Conservation (phyloP, 75 land plant genomes). For the Chamaecyparis obtusa region DNA sequence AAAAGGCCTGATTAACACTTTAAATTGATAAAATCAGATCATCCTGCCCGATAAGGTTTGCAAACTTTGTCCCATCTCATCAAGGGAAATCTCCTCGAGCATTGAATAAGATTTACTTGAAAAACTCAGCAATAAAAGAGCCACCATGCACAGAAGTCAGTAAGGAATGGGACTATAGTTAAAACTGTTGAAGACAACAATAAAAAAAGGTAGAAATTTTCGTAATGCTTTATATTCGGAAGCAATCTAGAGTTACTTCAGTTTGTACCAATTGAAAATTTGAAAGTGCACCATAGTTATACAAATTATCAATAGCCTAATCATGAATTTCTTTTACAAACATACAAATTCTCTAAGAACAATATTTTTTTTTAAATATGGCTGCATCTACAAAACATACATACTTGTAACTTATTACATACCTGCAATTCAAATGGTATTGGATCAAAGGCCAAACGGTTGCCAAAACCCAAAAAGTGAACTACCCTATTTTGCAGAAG, state of each 20-base stretch:
- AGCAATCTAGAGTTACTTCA: background rate
- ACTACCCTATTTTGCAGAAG: slow-evolving; percentile 78
- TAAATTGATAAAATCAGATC: too few species aligned
- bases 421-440: slow-evolving; percentile 92
- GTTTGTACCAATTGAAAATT: background rate
- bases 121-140: background rate
- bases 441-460: slow-evolving; percentile 93
- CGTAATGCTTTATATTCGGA: background rate
- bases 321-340: background rate
- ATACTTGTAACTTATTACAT: background rate
- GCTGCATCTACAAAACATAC: background rate
- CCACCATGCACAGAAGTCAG: background rate
- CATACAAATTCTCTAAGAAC: background rate
- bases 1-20: too few species aligned
- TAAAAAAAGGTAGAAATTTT: background rate
- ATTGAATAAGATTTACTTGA: background rate
- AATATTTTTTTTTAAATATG: background rate
- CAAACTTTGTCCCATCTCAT: too few species aligned
- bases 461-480: slow-evolving; percentile 90
- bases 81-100: background rate
- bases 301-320: background rate
- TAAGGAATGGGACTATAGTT: background rate
- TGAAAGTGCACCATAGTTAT: background rate
- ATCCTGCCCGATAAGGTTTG: too few species aligned
- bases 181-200: background rate